phyloP scores from a whole-genome alignment of 1,284 basidiomycete species.

The Golubevia pallescens region DNA sequence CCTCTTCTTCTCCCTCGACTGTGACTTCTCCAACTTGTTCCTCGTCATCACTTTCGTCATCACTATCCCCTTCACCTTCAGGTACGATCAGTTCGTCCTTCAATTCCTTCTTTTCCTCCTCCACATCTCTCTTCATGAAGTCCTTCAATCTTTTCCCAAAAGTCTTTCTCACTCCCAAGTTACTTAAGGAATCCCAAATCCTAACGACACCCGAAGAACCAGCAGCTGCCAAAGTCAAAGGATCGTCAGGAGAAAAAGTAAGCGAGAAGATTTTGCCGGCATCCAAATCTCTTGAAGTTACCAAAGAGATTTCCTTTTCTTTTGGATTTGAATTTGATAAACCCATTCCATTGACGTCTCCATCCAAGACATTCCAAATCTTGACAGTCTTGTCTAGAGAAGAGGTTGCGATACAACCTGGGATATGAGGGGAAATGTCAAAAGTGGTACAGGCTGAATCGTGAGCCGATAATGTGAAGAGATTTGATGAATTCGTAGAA shows the following conservation, averaged over 20 bases:
- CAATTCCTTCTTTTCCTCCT: constrained; percentile 1
- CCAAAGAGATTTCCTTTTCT: constrained; percentile 79
- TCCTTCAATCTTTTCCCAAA: constrained; percentile 75
- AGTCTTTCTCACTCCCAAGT: constrained; percentile 77
- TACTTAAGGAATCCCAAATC: constrained; percentile 79
- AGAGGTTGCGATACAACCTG: constrained; percentile 88
- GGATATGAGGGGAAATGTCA: constrained; percentile 88
- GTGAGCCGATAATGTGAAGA: constrained; percentile 91
- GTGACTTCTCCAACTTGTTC: not conserved
- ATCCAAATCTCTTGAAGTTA: constrained; percentile 87
- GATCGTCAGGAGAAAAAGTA: constrained; percentile 89
- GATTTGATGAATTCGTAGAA: constrained; percentile 65
- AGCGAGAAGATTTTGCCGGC: constrained; percentile 94
- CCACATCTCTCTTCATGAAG: not conserved
- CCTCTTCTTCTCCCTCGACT: not conserved
- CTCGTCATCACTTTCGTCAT: constrained; percentile 1
- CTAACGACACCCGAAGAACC: constrained; percentile 91
- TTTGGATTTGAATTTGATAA: constrained; percentile 38
- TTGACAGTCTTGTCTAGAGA: constrained; percentile 85
- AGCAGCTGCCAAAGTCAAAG: constrained; percentile 89
- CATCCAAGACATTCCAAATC: constrained; percentile 81
- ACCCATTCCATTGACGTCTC: constrained; percentile 66
- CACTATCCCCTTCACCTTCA: not conserved
- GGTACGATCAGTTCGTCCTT: not conserved
- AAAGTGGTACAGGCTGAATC: constrained; percentile 90